Conservation (phyloP, 2,329 filamentous ascomycete species). For the Zymoseptoria passerinii region DNA sequence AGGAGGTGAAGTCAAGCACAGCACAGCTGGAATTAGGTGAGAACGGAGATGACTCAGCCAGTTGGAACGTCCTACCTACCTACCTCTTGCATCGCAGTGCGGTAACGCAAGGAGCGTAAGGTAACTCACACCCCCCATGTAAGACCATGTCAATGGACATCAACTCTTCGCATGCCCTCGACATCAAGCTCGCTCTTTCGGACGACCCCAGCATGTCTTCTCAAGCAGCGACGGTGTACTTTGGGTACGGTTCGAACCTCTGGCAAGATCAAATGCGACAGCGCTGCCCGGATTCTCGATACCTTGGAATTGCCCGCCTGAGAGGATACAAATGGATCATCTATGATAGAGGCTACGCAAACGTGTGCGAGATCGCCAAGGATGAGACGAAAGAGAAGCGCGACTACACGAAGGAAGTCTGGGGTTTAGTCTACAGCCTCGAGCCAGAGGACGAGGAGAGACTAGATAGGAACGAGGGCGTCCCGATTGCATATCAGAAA, state of each 20-base stretch:
- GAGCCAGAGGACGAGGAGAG: constrained; percentile 41
- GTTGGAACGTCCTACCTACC: too few relatives aligned
- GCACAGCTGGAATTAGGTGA: too few relatives aligned
- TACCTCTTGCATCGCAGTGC: too few relatives aligned
- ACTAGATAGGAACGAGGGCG: constrained; percentile 54
- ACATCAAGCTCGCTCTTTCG: not conserved
- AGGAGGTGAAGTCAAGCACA: too few relatives aligned
- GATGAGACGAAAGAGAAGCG: not conserved
- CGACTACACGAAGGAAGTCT: constrained; percentile 38
- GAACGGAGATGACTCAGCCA: too few relatives aligned
- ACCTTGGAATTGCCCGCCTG: constrained; percentile 51
- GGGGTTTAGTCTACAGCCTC: constrained; percentile 51
- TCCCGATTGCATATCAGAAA: constrained; percentile 54
- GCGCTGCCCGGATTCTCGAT: constrained; percentile 50
- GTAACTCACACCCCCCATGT: too few relatives aligned
- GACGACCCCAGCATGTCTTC: not conserved
- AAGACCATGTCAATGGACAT: not conserved
- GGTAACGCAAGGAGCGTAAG: too few relatives aligned
- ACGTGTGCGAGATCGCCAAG: constrained; percentile 42
- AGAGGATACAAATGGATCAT: constrained; percentile 57
- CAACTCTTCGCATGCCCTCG: not conserved
- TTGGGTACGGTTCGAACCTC: constrained; percentile 65
- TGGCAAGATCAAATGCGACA: constrained; percentile 55
- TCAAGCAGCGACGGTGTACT: constrained; percentile 28
- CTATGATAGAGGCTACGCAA: constrained; percentile 59